Base-by-base conservation (phyloP, 192 early-diverging fungal species). In the Coemansia sp. region DNA sequence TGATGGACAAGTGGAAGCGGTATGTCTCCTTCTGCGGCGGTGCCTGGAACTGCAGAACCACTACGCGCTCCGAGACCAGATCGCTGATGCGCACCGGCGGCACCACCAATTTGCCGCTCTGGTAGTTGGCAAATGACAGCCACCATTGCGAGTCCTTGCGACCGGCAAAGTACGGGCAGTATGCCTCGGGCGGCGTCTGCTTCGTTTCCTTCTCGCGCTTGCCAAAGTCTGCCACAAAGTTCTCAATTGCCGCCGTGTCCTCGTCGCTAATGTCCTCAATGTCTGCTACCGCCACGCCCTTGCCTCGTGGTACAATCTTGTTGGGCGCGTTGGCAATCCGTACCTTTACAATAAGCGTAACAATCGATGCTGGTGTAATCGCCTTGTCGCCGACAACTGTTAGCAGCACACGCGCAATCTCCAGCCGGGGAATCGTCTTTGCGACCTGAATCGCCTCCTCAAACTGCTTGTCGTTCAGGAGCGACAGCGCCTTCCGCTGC, bases 41-140 rank as follows among this genome's bases (percentile, higher is more conserved):
- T 4, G 94, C 90, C 78, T 94, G 94, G 86, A 99, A 99, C 75
- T 94, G 93, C 43, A 98, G 73, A 37, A 86, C 85, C 53, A 94
- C 78, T 7, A 88, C 85, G 48, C 85, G 84, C 59, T 75, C 73
- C 11, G 83, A 84, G 3, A 73, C 87, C 54, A 94, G 81, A 63
- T 93, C 92, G 26, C 83, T 86, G 29, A 97, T 84, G 62, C 93
- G 94, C 56, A 85, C 77, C 8, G 88, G 89, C 10, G 86, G 76
- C 52, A 90, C 83, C 23, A 98, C 91, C 54, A 94, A 86, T 54
- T 90, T 91, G 67, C 92, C 88, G 41, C 87, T 87, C 72, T 89
- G 89, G 68, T 85, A 86, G 68, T 94, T 90, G 22, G 91, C 94
- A 74, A 99, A 83, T 53, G 92, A 85, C 29, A 98, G 83, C 92